Base-by-base conservation (phyloP, 2,329 filamentous ascomycete species). In the Aureobasidium sp. region DNA sequence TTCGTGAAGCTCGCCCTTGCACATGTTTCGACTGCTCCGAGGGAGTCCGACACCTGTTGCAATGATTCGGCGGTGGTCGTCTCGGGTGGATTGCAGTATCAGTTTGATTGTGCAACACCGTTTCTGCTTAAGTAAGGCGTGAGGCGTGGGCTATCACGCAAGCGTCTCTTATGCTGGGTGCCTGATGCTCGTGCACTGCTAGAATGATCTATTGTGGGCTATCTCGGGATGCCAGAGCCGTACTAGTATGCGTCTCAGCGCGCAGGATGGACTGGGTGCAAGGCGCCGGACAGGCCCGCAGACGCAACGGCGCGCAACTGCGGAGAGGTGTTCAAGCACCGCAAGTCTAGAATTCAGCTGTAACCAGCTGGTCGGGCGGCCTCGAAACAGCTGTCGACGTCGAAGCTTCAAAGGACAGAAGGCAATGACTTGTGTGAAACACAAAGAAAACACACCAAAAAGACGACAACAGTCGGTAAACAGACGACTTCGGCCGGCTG, bases 291-390 rank as follows among this genome's bases (percentile, higher is more conserved):
- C 21, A 57, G 54, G 54, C 42, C 54, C 54, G 54, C 42, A n/a
- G 27, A 19, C 54, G 54, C 54, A 57, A 57, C 54, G 54, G 54
- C 54, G 54, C 54, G 54, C 29, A 38, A 23, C 1, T 35, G 53
- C 13, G 40, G 53, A 45, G 53, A 57, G 29, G 40, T 17, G 53
- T 17, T 43, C 19, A 35, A 15, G 37, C 17, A n/a, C 25, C 31
- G 31, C 37, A 42, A 23, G 23, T 57, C 53, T 43, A 35, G 35
- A 38, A 45, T 57, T 25, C 15, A 45, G 38, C 27, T 45, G 53
- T 35, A 25, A n/a, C 27, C 40, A 25, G 23, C 33, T n/a, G 25
- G 9, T 38, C 21, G 2, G 4, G 31, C 13, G 21, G 25, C 5
- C 23, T 42, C 25, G 25, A 42, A 42, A 31, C 35, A 21, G 31